Evolutionary conservation across 805 yeast species (phyloP), one percentile per base, ranked within the genome.

Genomic region (Ogataea thermomethanolica): DNA sequence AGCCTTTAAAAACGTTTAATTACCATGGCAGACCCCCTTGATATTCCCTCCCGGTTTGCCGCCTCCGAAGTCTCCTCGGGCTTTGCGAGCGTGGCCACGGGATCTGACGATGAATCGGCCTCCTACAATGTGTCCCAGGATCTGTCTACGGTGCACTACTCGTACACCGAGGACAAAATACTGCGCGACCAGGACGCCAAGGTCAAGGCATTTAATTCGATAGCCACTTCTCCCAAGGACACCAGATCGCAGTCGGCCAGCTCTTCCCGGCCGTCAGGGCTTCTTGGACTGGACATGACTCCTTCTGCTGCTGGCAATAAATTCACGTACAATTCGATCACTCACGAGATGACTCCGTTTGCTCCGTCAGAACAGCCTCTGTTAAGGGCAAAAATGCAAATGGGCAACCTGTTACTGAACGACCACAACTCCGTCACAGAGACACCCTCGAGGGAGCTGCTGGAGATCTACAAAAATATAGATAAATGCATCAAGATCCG

Each of bases 401-500:
- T 73, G 51, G 74, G 78, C 4, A 58, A 67, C 49, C 58, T 76
- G 31, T 58, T 69, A 17, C 74, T 67, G 34, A 70, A 70, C 49
- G 76, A 72, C 37, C 76, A 73, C 38, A 75, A 71, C 47, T 57
- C 62, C 2, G 54, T 76, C 1, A 70, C 70, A 35, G 84, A 79
- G 35, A 66, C 69, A 29, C 86, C 90, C 1, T 78, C 89, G 0
- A 76, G 74, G 5, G 95, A 85, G 49, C 65, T 85, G 48, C 65
- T 82, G 40, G 79, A 75, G 39, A 66, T 85, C 33, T 84, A 78
- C 55, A 59, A 72, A 21, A 77, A 81, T 43, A 79, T 85, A 25
- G 72, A 76, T 43, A 64, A 65, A 28, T 85, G 96, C 57, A 71
- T 91, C 45, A 78, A 75, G 9, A 56, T 86, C 46, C 79, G 99